Evolutionary conservation across 116 monocot genomes (phyloP), one percentile per base, ranked within the genome.

Genomic region (Thalassia testudinum): DNA sequence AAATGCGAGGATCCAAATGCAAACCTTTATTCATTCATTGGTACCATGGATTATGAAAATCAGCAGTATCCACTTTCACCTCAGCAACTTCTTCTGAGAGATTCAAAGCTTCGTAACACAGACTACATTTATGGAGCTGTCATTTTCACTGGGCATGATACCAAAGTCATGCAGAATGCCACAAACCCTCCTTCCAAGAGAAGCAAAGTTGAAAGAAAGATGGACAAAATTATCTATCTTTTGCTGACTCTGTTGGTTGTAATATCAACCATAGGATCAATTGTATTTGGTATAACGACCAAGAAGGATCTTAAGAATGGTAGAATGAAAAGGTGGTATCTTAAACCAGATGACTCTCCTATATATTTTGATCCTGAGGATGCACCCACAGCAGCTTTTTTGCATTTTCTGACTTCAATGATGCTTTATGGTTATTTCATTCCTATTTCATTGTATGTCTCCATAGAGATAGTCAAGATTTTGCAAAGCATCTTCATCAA

Each of bases 401-500:
- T 70, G 21, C 90, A 90, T 45, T 80, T 85, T 8, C 37, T 90
- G 21, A 81, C 90, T 1, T 84, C 90, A 0, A 75, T 90, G 85
- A 75, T 90, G 64, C 62, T 90, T 19, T 90, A 78, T 61, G 57
- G 75, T 42, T 81, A 81, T 63, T 90, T 90, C 72, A 84, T 90
- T 52, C 90, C 90, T 0, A 90, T 90, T 27, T 90, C 90, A 14
- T 61, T 90, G 43, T 90, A 84, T 42, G 81, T 90, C 2, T 84
- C 90, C 5, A 90, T 90, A 14, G 90, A 90, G 70, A 73, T 90
- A 21, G 84, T 84, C 15, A 90, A 90, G 54, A 65, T 75, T 30
- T 43, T 90, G 72, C 90, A 90, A 52, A 81, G 81, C 30, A 63
- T 84, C 47, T 90, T 90, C 59, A 90, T 90, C 61, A 90, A 85